Evolutionary conservation across 805 yeast species (phyloP), one percentile per base, ranked within the genome.

Genomic region (Candida qinlingensis): DNA sequence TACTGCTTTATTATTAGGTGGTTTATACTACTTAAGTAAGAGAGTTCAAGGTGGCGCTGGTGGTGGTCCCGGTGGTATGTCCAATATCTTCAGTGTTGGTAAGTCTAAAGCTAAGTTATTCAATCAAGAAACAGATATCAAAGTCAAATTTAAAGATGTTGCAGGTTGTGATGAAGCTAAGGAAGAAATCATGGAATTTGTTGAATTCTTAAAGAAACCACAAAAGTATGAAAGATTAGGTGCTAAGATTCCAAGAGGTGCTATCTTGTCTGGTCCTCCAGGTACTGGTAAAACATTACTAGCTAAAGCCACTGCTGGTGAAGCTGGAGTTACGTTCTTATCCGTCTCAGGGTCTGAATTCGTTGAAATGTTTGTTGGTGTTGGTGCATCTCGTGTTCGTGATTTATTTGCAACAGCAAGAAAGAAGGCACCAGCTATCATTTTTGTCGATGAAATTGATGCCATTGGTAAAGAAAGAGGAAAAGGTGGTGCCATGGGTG

Each of bases 291-390:
- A 90, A 67, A 90, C 97, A 0, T 69, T 90, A 54, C 70, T 90
- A 48, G 97, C 97, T 27, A 89, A 87, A 66, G 97, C 97, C 10
- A 90, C 97, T 28, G 97, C 97, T 3, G 97, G 97, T 58, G 97
- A 90, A 66, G 96, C 97, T 2, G 94, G 88, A 44, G 97, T 90
- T 45, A 96, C 97, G 28, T 90, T 90, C 65, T 81, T 81, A 55
- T 83, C 94, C 26, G 96, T 90, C 6, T 85, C 95, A 1, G 97
- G 96, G 59, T 88, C 96, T 11, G 97, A 90, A 65, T 90, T 90
- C 57, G 95, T 89, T n/a, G 96, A 90, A 67, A 90, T 90, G 96
- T 90, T 87, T 73, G 95, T 87, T 25, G 97, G 97, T 70, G 96
- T 90, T 28, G 97, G 97, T 71, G 96, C 97, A 4, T 83, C 92